Base-by-base conservation (phyloP, 768 basidiomycete species). In the Kwoniella botswanensis region DNA sequence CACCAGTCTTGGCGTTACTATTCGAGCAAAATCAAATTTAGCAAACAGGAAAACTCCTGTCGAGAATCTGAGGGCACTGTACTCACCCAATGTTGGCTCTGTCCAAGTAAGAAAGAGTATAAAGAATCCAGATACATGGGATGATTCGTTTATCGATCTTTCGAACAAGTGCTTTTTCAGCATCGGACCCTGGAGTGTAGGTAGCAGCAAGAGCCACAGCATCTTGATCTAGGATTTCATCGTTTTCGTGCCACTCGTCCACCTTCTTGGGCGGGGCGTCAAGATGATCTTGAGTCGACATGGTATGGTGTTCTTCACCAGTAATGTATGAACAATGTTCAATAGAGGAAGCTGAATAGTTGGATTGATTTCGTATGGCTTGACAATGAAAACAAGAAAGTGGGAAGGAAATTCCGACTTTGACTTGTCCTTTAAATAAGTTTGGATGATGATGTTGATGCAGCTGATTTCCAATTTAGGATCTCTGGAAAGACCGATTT, bases 1-100 rank as follows among this genome's bases (percentile, higher is more conserved):
- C 82, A 42, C 81, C 82, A 0, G 79, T 81, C 72, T 82, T 81
- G 62, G 81, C 81, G 60, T 83, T 83, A 22, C 79, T 73, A 29
- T 21, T 4, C 11, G 22, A n/a, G 3, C 43, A 35, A 7, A 66
- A 17, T 26, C 15, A 22, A 44, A 18, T 24, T 18, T 10, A 29
- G 29, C 26, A 17, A 29, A 35, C 35, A 35, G 6, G 6, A 35
- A 7, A 35, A 35, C 35, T 35, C 35, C 35, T 35, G 35, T 35
- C 6, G 35, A 35, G 35, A 7, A 7, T 7, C 4, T 35, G 35
- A 35, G 6, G 6, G 35, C 5, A 9, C 35, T 35, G 35, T 35
- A 57, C 76, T 60, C 64, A 74, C 73, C 79, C 82, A 46, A 83
- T 82, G 63, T 82, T 82, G 46, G 79, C 80, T 63, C 80, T 74